Evolutionary conservation across 2,329 filamentous ascomycete genomes (phyloP).

Genomic region (Furcasterigmium sp.): DNA sequence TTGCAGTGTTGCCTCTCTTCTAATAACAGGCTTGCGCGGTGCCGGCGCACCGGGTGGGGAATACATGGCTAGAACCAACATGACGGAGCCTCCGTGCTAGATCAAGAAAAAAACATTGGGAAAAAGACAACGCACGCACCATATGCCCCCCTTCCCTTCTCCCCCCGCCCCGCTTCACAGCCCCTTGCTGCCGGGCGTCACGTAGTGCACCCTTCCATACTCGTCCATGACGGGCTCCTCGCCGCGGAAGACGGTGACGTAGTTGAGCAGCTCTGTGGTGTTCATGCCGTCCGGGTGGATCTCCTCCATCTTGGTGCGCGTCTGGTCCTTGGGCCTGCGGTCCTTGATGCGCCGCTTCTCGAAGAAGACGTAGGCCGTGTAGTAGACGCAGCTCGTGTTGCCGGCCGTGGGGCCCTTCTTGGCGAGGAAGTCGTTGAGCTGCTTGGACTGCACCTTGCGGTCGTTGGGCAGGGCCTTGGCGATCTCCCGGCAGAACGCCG

Average conservation of each 20-base stretch:
- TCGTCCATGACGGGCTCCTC: neutral
- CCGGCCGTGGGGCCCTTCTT: conserved; percentile 43
- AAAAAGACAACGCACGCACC: neutral
- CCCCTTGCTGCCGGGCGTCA: neutral
- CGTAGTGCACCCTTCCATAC: conserved; percentile 1
- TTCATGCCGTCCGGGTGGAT: conserved; percentile 21
- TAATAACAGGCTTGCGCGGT: neutral
- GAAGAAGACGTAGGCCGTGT: conserved; percentile 52
- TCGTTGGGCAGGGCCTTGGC: conserved; percentile 31
- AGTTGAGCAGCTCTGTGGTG: conserved; percentile 5
- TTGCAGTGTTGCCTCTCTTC: neutral
- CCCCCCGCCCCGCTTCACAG: no score
- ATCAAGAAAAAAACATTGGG: neutral
- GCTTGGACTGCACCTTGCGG: conserved; percentile 32
- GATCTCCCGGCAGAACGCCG: conserved; percentile 44
- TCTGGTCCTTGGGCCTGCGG: conserved; percentile 44
- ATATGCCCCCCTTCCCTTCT: no score
- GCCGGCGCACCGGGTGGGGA: neutral
- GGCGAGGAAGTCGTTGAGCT: conserved; percentile 42
- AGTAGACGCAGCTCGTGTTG: conserved; percentile 43
- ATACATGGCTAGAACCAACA: no score
- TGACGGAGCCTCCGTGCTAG: neutral
- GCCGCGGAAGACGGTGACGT: neutral
- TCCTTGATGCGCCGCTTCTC: conserved; percentile 51
- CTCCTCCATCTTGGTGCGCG: conserved; percentile 46